Conservation (phyloP, 495 filamentous ascomycete species). For the Apodospora peruviana region DNA sequence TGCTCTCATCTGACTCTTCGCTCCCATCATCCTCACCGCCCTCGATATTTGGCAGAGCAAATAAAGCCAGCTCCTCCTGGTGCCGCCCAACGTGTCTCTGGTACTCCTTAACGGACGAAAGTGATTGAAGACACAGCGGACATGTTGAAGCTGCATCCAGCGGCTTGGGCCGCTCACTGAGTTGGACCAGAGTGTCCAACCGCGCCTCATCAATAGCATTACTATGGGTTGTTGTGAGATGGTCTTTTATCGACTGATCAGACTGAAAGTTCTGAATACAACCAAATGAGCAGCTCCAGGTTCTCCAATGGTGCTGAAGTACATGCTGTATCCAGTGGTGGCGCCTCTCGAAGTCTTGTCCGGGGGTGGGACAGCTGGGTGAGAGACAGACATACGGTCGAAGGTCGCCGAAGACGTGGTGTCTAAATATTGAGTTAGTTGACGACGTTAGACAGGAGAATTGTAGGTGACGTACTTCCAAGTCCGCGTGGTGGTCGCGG, state of each 20-base stretch:
- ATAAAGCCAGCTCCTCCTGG: too few relatives aligned
- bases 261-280: background rate
- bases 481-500: constrained; percentile 16
- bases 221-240: background rate
- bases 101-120: too few relatives aligned
- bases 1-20: too few relatives aligned
- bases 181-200: background rate
- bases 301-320: constrained; percentile 7
- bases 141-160: background rate
- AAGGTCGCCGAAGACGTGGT: constrained; percentile 28
- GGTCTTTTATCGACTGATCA: background rate
- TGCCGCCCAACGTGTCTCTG: too few relatives aligned
- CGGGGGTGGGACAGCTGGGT: constrained; percentile 6
- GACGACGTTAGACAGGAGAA: too few relatives aligned
- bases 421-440: constrained; percentile 7
- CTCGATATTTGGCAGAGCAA: too few relatives aligned
- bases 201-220: background rate
- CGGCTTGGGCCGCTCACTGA: background rate
- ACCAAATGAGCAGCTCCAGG: background rate
- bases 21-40: too few relatives aligned
- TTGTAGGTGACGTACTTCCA: constrained; percentile 24
- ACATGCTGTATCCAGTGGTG: constrained; percentile 14
- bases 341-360: constrained; percentile 5
- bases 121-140: background rate
- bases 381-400: constrained; percentile 26